phyloP scores from a whole-genome alignment of 1,139 yeast genomes.

The Taphrina populina region DNA sequence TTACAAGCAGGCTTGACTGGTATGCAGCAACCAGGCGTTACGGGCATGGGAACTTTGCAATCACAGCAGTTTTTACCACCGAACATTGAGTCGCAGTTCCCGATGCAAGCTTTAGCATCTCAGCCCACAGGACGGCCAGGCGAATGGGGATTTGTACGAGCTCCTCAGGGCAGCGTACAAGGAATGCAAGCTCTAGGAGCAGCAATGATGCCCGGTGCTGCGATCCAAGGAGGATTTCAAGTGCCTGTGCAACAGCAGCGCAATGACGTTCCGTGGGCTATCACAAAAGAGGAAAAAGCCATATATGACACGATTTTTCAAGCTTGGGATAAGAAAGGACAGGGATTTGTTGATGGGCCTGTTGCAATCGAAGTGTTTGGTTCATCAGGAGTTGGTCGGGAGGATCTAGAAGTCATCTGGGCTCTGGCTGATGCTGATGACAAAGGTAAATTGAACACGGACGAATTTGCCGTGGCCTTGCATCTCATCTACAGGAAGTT shows the following conservation, averaged over 20 bases:
- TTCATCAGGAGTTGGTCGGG: conserved; percentile 81
- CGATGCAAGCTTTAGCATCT: conserved; percentile 47
- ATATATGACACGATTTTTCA: conserved; percentile 82
- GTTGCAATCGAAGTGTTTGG: conserved; percentile 84
- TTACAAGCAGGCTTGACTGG: conserved; percentile 43
- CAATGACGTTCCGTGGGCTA: conserved; percentile 60
- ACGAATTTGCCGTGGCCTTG: conserved; percentile 91
- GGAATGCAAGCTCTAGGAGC: conserved; percentile 73
- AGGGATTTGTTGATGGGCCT: conserved; percentile 74
- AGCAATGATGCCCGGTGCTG: conserved; percentile 68
- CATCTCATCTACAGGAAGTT: conserved; percentile 82
- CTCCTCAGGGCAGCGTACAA: conserved; percentile 56
- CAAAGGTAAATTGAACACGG: conserved; percentile 74
- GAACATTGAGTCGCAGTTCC: conserved; percentile 3
- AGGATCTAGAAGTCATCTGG: conserved; percentile 89
- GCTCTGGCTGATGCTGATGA: conserved; percentile 88
- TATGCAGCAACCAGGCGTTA: conserved; percentile 40
- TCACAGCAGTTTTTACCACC: neutral
- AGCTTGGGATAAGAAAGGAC: conserved; percentile 74
- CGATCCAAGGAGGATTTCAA: conserved; percentile 45
- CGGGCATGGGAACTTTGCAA: conserved; percentile 4
- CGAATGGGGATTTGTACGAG: conserved; percentile 76
- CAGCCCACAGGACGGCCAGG: conserved; percentile 71
- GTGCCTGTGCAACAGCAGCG: conserved; percentile 44
- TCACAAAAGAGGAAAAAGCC: conserved; percentile 79